Base-by-base conservation (phyloP, 768 basidiomycete genomes). In the Suillus subaureus region DNA sequence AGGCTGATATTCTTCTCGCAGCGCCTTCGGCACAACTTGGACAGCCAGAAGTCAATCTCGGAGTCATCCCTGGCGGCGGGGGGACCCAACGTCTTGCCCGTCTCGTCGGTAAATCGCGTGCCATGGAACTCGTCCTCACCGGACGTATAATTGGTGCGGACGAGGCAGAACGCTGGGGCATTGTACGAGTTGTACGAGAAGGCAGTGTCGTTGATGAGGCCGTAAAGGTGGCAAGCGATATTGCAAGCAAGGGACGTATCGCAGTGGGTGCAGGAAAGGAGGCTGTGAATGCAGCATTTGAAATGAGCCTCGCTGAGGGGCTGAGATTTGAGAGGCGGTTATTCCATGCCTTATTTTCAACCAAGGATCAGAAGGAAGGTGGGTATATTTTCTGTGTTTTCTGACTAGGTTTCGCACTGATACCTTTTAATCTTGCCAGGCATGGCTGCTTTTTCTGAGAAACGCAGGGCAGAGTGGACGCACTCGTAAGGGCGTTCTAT, bases 341-440 rank as follows among this genome's bases (percentile, higher is more conserved):
- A 51, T 99, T 99, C 89, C 92, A 98, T 70, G 83, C 87, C 47
- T 79, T 96, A 65, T 99, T 99, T 71, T 95, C 95, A 6, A 97
- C 97, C 21, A 86, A 89, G 62, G 96, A 97, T 75, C 95, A 96
- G 80, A 96, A 96, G 82, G 96, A 97, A 80, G 96, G 94, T 91
- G 71, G 66, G 90, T 78, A 21, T 49, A 61, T 47, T 47, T 2
- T 31, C 43, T 58, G 3, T 12, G 18, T 12, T 47, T 18, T 31
- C 7, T 3, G 35, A 43, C 37, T 35, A 61, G 23, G n/a, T 16
- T 47, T 23, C 64, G 37, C 23, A 65, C 49, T 57, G 31, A 70
- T 68, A n/a, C 12, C 43, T 54, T 65, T 33, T 31, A 52, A 28
- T 26, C 51, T 63, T 37, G 33, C 31, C 69, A 97, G 96, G 97